Conservation (phyloP, 2,329 filamentous ascomycete species). For the Nothophoma quercina region DNA sequence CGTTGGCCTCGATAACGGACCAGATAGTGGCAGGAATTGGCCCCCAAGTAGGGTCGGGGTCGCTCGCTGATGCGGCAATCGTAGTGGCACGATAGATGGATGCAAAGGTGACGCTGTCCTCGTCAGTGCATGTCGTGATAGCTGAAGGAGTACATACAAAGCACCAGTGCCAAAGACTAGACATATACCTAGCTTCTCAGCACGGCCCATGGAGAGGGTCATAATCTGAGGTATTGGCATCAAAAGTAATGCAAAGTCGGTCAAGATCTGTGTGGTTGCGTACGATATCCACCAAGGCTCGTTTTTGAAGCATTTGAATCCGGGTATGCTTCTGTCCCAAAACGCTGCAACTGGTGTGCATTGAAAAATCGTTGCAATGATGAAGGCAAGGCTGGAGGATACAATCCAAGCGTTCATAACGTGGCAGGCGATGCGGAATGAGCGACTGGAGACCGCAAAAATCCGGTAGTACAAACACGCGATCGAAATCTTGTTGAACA, state of each 20-base stretch:
- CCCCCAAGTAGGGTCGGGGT: constrained; percentile 34
- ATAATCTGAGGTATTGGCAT: constrained; percentile 31
- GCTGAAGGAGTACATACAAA: constrained; percentile 22
- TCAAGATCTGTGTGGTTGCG: constrained; percentile 28
- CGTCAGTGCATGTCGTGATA: constrained; percentile 6
- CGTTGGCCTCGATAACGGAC: constrained; percentile 36
- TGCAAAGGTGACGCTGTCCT: constrained; percentile 31
- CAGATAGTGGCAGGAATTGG: constrained; percentile 34
- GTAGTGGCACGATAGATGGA: constrained; percentile 38
- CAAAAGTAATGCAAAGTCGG: constrained; percentile 29
- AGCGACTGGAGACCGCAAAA: constrained; percentile 36
- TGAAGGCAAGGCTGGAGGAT: constrained; percentile 39
- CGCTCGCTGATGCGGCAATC: constrained; percentile 29
- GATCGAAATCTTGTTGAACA: constrained; percentile 46
- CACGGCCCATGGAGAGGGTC: constrained; percentile 27
- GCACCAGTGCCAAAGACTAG: constrained; percentile 32
- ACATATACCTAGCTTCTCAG: constrained; percentile 32
- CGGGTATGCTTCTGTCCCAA: constrained; percentile 39
- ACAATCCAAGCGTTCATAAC: constrained; percentile 40
- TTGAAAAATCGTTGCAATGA: constrained; percentile 43
- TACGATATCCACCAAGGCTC: constrained; percentile 38
- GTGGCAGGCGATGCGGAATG: constrained; percentile 37
- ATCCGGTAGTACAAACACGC: constrained; percentile 46
- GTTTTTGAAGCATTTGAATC: constrained; percentile 41
- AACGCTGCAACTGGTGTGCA: constrained; percentile 42